Base-by-base conservation (phyloP, 1,284 basidiomycete genomes). In the Vanrija sp. region DNA sequence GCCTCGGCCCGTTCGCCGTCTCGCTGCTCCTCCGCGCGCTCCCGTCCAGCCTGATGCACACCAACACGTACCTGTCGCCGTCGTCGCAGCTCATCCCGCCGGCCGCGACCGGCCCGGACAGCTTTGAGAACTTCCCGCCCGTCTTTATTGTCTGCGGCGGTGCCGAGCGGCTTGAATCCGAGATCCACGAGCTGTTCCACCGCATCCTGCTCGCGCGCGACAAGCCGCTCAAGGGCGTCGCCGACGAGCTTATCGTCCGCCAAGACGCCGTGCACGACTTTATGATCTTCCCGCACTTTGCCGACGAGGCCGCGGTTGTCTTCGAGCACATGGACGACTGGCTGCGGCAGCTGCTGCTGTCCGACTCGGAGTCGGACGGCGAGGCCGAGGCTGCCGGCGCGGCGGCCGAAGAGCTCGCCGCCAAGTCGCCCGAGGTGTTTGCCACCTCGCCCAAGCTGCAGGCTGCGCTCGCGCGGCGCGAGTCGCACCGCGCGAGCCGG, bases 251-350 rank as follows among this genome's bases (percentile, higher is more conserved):
- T 15, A 46, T 68, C 26, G 50, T 54, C 5, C 54, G 59, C 7
- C 52, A 59, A 6, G 70, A 74, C 46, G 63, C 65, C 3, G 68
- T 74, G 4, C 73, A 75, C 55, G 73, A 74, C 52, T 74, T 74
- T 51, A 61, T 66, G 59, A 72, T 74, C 40, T 75, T 75, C 51
- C 69, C 69, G 3, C 71, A 68, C 66, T 68, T 69, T 54, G 64
- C 63, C 6, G 64, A 63, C 46, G 72, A 75, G 56, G 60, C 71
- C 8, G 62, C 64, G 1, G 48, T 38, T 6, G 62, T 65, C 14
- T 73, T 71, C 38, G 65, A 65, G 49, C 59, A 63, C 15, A 51
- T 73, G 7, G 71, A 74, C 58, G 61, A 45, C n/a, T 74, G 73
- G 71, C 55, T 74, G 21, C 54, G 68, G 43, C 60, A 65, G 5